A percentile compares a stretch with the other conserved stretches of the same genome.
phyloP scores from a whole-genome alignment of 2,329 filamentous ascomycete genomes.

The Arthrobotrys megalospora region DNA sequence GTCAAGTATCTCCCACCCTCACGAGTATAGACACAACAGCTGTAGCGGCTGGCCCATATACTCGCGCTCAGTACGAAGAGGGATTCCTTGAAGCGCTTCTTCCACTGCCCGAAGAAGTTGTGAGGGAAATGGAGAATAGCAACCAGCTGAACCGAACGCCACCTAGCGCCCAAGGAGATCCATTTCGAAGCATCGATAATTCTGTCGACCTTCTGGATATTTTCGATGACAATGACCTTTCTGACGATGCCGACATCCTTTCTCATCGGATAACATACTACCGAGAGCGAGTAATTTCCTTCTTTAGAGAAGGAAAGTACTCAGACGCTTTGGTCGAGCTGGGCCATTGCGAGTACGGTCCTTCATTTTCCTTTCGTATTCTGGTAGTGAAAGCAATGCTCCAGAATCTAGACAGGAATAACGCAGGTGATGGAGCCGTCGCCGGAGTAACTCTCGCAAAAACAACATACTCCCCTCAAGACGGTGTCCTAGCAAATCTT shows the following conservation, averaged over 20 bases:
- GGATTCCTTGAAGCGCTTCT: conserved; percentile 14
- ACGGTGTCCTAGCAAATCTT: conserved; percentile 24
- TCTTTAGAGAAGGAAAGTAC: conserved; percentile 5
- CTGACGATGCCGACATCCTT: conserved; percentile 32
- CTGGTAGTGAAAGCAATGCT: not conserved
- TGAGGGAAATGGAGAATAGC: not conserved
- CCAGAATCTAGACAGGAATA: conserved; percentile 11
- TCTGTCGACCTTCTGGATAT: not conserved
- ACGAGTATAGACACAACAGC: too few relatives aligned
- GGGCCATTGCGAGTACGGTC: not conserved
- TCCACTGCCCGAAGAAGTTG: not conserved
- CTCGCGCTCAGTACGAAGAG: conserved; percentile 4
- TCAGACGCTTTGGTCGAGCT: conserved; percentile 4
- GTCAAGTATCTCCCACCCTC: too few relatives aligned
- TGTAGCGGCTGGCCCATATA: not conserved
- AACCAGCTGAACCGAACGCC: not conserved
- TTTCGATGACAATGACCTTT: conserved; percentile 35
- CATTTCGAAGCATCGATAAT: not conserved
- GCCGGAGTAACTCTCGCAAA: not conserved
- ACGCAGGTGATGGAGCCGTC: not conserved
- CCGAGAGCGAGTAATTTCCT: not conserved
- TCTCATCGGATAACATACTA: conserved; percentile 7
- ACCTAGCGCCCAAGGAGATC: not conserved
- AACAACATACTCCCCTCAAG: conserved; percentile 12
- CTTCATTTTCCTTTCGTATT: not conserved